Base-by-base conservation (phyloP, 2,329 filamentous ascomycete genomes). In the Ascochyta lentis region DNA sequence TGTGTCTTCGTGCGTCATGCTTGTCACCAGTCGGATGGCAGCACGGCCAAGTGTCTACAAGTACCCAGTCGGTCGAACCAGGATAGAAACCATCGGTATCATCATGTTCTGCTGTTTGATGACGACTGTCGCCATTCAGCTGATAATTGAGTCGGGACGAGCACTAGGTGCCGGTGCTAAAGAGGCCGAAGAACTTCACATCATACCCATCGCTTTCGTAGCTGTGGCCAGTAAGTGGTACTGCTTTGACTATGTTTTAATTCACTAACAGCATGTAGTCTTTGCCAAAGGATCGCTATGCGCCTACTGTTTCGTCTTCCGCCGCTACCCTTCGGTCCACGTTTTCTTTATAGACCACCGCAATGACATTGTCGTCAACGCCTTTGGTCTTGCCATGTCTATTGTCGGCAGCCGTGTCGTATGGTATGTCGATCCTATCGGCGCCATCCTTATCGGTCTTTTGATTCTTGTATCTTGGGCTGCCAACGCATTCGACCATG, bases 91-190 rank as follows among this genome's bases (percentile, higher is more conserved):
- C 2, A 80, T 88, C 54, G 86, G 85, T 26, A 85, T 88, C 58
- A 85, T 89, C 63, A 80, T 88, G 41, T 88, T 88, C 71, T 87
- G 85, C 59, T 84, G 85, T 39, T 76, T 88, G 56, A 88, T 88
- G 84, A 87, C 86, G 2, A 88, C 85, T 0, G 85, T 87, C 3
- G 84, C 86, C 43, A 84, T 87, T 26, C 83, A 88, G 64, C 76
- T 88, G 26, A 81, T 86, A 43, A 72, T 87, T 52, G 83, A 87
- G 60, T 88, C 85, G 22, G 78, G 78, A n/a, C 78, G 84, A 49
- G 74, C 75, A 7, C 76, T 86, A 6, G 82, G 74, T 15, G 76
- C 62, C 5, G 82, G 83, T 2, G 64, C 73, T 2, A 69, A 70
- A 24, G 73, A 80, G 1, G 70, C 76, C 8, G 74, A 81, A 27